Percentiles rank a stretch among this genome's conserved stretches.
Conservation (phyloP, 176 grass and related monocot genomes). For the Leersia perrieri region DNA sequence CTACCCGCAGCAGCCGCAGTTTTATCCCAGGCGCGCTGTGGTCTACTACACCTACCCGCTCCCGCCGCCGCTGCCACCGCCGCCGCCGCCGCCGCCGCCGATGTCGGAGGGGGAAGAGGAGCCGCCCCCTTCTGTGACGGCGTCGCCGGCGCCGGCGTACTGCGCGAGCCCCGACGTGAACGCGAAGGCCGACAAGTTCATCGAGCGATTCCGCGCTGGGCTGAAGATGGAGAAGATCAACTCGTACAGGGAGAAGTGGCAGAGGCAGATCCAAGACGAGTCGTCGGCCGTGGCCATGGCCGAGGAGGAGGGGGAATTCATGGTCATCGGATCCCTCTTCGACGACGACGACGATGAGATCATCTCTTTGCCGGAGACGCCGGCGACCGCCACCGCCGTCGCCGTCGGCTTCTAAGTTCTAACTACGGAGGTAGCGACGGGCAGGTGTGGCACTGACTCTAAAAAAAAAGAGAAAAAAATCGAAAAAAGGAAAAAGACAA, state of each 20-base stretch:
- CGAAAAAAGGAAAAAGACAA: background rate
- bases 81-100: slow-evolving; percentile 44
- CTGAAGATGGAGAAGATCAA: slow-evolving; percentile 92
- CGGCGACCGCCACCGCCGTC: slow-evolving; percentile 16
- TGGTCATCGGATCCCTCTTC: slow-evolving; percentile 57
- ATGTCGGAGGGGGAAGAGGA: slow-evolving; percentile 24
- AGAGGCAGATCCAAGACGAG: slow-evolving; percentile 30
- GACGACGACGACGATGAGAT: slow-evolving; percentile 41
- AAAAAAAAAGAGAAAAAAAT: background rate
- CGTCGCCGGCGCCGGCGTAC: slow-evolving; percentile 43
- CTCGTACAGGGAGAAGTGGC: slow-evolving; percentile 69
- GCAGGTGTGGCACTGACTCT: slow-evolving; percentile 11
- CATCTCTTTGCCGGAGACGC: slow-evolving; percentile 43
- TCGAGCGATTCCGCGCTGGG: slow-evolving; percentile 61
- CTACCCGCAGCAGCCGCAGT: slow-evolving; percentile 33
- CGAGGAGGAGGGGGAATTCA: slow-evolving; percentile 46
- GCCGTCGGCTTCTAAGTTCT: slow-evolving; percentile 43
- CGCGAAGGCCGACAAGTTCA: slow-evolving; percentile 84
- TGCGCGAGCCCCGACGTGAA: slow-evolving; percentile 96
- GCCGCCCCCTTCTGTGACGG: slow-evolving; percentile 16
- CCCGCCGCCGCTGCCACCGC: slow-evolving; percentile 54
- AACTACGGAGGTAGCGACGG: slow-evolving; percentile 1
- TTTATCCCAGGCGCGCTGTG: slow-evolving; percentile 29
- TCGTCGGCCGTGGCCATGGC: background rate
- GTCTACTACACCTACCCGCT: slow-evolving; percentile 55